Percentiles rank a stretch among this genome's conserved stretches.
Conservation (phyloP, 768 basidiomycete genomes). For the Auricularia heimuer region DNA sequence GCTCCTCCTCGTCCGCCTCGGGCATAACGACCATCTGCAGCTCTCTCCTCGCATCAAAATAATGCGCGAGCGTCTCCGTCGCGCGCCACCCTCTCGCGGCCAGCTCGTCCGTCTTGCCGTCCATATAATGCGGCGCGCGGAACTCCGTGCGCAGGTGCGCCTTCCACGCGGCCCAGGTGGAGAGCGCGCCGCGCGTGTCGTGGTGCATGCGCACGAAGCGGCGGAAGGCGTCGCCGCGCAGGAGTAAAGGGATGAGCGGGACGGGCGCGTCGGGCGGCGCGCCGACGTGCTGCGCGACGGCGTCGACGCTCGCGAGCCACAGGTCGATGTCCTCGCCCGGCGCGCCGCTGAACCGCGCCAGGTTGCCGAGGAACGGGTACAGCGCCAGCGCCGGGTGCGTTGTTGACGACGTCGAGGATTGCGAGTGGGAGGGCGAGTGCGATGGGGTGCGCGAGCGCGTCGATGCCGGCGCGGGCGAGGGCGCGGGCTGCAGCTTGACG, state of each 20-base stretch:
- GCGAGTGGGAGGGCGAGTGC: too few relatives aligned
- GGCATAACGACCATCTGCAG: neutral
- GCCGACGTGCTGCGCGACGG: neutral
- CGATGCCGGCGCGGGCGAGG: too few relatives aligned
- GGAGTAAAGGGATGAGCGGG: neutral
- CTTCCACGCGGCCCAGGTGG: constrained; percentile 3
- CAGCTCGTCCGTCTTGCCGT: neutral
- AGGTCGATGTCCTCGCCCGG: constrained; percentile 1
- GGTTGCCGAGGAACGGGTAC: neutral
- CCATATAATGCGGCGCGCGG: neutral
- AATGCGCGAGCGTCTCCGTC: neutral
- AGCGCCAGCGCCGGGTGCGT: neutral
- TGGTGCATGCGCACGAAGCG: neutral
- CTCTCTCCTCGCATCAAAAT: neutral
- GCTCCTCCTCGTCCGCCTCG: neutral
- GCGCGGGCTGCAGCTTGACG: too few relatives aligned
- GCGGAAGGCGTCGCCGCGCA: neutral
- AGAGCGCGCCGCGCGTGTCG: neutral
- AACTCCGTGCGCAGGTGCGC: neutral
- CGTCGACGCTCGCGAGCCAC: neutral
- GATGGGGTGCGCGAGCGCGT: too few relatives aligned
- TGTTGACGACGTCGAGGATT: too few relatives aligned
- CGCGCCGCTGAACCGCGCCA: neutral
- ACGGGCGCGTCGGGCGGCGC: neutral
- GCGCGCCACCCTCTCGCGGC: neutral